Evolutionary conservation across 139 green algal genomes (phyloP).

Genomic region (Prasinococcaceae sp.): DNA sequence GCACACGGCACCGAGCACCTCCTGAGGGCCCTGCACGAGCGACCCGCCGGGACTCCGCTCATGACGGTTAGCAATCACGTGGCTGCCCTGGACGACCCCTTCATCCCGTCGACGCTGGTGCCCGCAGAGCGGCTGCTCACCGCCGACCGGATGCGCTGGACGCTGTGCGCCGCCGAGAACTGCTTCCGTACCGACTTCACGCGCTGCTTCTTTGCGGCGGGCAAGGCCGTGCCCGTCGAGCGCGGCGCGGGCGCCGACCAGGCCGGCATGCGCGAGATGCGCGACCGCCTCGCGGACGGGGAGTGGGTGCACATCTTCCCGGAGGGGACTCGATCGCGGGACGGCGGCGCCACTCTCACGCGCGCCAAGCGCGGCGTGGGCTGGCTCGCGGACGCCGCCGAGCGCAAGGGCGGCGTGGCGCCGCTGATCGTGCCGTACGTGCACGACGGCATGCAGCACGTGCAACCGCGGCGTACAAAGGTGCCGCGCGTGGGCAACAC

Average conservation of each 20-base stretch:
- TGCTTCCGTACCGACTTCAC: slow-evolving; percentile 60
- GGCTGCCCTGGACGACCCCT: slow-evolving; percentile 66
- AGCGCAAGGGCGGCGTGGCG: background rate
- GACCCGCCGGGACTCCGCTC: too few species aligned
- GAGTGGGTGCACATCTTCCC: slow-evolving; percentile 92
- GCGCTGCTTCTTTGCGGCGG: slow-evolving; percentile 55
- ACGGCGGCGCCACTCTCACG: slow-evolving; percentile 35
- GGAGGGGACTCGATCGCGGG: slow-evolving; percentile 59
- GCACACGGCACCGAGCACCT: too few species aligned
- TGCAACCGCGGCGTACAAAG: slow-evolving; percentile 47
- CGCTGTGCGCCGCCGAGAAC: slow-evolving; percentile 73
- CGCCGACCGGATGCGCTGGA: slow-evolving; percentile 49
- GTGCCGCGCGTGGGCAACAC: slow-evolving; percentile 42
- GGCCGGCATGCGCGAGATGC: slow-evolving; percentile 51
- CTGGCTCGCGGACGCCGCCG: slow-evolving; percentile 36
- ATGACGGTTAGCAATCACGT: slow-evolving; percentile 83
- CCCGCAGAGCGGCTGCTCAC: slow-evolving; percentile 31
- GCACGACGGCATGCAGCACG: slow-evolving; percentile 63
- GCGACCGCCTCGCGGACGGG: slow-evolving; percentile 37
- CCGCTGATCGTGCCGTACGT: slow-evolving; percentile 75
- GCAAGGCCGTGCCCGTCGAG: slow-evolving; percentile 63
- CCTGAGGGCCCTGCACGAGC: too few species aligned
- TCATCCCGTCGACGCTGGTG: slow-evolving; percentile 56
- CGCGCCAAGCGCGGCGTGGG: slow-evolving; percentile 56
- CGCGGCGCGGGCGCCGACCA: slow-evolving; percentile 60